Base-by-base conservation (phyloP, 2,329 filamentous ascomycete species). In the Tolypocladium tundrense region DNA sequence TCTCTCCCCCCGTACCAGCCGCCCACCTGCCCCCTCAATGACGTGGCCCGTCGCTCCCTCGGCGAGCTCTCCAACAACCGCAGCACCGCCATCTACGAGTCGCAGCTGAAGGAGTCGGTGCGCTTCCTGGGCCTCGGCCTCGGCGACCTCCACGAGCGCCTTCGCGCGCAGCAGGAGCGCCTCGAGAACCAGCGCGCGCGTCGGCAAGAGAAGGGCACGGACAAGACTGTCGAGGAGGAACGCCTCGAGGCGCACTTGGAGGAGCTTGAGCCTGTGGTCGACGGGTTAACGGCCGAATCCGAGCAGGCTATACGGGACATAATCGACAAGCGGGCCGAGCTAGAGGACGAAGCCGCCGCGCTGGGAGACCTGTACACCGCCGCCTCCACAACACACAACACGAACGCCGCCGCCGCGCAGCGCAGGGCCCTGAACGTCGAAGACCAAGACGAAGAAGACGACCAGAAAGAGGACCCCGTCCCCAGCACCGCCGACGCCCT, bases 1-100 rank as follows among this genome's bases (percentile, higher is more conserved):
- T 65, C 71, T 16, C 67, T 82, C n/a, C 80, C 80, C 2, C 69
- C 72, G 1, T 83, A 84, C 69, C 72, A 84, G 58, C 71, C 77
- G 3, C 79, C 77, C 9, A 66, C 70, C 11, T 78, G 72, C 58
- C 74, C 78, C 7, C 75, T 83, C 60, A 71, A 73, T 58, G 68
- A 72, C 14, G 58, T 59, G 7, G 71, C 72, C 10, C 70, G 73
- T 56, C 70, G 69, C 24, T 70, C 70, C 3, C 71, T 83, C 3
- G 65, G 69, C 56, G 72, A 78, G 33, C 68, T 84, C 6, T 70
- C 73, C 45, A 72, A 70, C 58, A 72, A 70, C 48, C 73, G 73
- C 53, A 69, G 74, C 56, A 73, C 70, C 21, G 69, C 70, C 14
- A 67, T 67, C 27, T 82, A 81, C 66, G 72, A 77, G 31, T 65